Percentiles rank a stretch among this genome's conserved stretches.
Conservation (phyloP, 176 grass and related monocot species). For the Ensete glaucum region DNA sequence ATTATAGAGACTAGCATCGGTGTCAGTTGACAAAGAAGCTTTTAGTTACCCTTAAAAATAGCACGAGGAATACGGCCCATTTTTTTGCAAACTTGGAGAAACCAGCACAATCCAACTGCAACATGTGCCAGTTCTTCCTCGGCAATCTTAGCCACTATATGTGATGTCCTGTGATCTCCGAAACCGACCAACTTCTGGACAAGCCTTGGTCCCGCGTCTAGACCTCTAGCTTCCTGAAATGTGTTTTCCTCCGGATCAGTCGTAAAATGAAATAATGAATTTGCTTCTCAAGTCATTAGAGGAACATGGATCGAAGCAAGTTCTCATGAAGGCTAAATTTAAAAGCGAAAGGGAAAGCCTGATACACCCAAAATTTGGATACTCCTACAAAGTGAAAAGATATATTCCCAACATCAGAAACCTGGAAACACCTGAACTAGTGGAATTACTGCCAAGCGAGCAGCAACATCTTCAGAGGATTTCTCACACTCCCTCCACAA, state of each 20-base stretch:
- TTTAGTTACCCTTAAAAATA: conserved; percentile 62
- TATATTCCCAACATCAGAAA: neutral
- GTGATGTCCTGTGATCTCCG: conserved; percentile 62
- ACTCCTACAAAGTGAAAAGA: neutral
- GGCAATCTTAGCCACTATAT: conserved; percentile 59
- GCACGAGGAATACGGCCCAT: conserved; percentile 50
- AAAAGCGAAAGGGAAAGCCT: neutral
- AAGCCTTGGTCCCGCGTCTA: conserved; percentile 83
- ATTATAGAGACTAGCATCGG: neutral
- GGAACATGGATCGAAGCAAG: neutral
- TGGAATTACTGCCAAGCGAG: conserved; percentile 82
- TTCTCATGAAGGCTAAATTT: neutral
- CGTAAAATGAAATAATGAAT: neutral
- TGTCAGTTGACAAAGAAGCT: neutral
- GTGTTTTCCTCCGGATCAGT: conserved; percentile 8
- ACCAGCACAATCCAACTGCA: conserved; percentile 79
- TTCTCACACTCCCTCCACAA: conserved; percentile 82
- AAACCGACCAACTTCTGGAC: conserved; percentile 68
- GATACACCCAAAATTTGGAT: neutral
- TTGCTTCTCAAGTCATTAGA: neutral
- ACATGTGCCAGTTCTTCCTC: conserved; percentile 86
- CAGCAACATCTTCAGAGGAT: conserved; percentile 75
- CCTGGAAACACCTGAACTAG: conserved; percentile 54
- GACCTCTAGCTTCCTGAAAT: conserved; percentile 85
- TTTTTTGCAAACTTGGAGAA: conserved; percentile 58